Evolutionary conservation across 2,329 filamentous ascomycete genomes (phyloP), one percentile per base, ranked within the genome.

Genomic region (Lasiodiplodia sp.): DNA sequence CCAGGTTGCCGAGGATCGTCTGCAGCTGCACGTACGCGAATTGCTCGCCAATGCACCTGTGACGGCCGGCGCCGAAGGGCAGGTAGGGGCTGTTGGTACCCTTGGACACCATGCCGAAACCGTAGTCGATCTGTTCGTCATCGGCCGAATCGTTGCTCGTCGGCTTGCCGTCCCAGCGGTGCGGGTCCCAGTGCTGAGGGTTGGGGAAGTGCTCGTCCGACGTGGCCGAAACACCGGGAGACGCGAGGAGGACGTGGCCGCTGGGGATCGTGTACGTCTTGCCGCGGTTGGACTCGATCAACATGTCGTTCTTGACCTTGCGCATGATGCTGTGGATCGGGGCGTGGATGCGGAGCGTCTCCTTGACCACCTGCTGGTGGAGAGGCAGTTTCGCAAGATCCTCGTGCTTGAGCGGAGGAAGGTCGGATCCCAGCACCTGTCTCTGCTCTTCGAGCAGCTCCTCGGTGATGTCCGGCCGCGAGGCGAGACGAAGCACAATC

Each of bases 241-340:
- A 93, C 49, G 94, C 90, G 72, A 98, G 89, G 55, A 98, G 88
- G 47, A 88, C 89, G 82, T 97, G 94, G 55, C 87, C 88, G 4
- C 91, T 88, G 8, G 95, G 94, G 72, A 98, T 89, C 68, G 92
- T 88, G 77, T 91, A 97, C 73, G 91, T 91, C 52, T 93, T 96
- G 72, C 92, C 92, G 40, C 58, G 58, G 58, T 31, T 67, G 53
- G 65, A 67, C 47, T 93, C 89, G 31, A 97, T 87, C 12, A 89
- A 87, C 87, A 97, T 93, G 69, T 94, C 93, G 72, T 89, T 88
- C 84, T 95, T 97, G 79, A 97, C 95, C 74, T 92, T 92, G 75
- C 94, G 93, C 86, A 98, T 88, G 76, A 98, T 97, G 63, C 92
- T 96, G 86, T 97, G 94, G 76, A 98, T 97, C 0, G 94, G 94